phyloP scores from a whole-genome alignment of 2,329 filamentous ascomycete genomes.

The Calonectria henricotiae region DNA sequence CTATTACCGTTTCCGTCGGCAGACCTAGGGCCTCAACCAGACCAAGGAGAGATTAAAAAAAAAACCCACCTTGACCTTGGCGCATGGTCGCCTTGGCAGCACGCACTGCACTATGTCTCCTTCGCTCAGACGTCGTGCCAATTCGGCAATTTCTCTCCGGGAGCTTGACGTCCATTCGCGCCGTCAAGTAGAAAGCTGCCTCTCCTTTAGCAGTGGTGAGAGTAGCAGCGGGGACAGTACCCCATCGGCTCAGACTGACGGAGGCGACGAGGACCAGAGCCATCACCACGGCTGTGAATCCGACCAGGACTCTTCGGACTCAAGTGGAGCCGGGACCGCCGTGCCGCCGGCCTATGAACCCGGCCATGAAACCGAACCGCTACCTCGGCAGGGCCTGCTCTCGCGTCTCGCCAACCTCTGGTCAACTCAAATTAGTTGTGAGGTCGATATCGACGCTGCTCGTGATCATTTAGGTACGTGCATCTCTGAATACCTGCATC shows the following conservation, averaged over 20 bases:
- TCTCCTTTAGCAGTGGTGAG: slow-evolving; percentile 16
- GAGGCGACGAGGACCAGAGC: slow-evolving; percentile 28
- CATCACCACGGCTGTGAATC: neutral
- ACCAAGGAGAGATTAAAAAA: neutral
- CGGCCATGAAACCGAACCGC: slow-evolving; percentile 28
- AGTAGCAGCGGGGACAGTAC: slow-evolving; percentile 16
- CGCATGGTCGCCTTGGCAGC: slow-evolving; percentile 15
- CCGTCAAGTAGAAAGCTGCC: slow-evolving; percentile 2
- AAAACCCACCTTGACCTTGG: slow-evolving; percentile 5
- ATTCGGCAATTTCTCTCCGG: slow-evolving; percentile 48
- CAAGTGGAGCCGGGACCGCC: slow-evolving; percentile 47
- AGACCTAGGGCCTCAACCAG: slow-evolving; percentile 13
- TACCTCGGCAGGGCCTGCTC: slow-evolving; percentile 25
- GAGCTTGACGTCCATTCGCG: slow-evolving; percentile 38
- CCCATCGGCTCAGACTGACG: slow-evolving; percentile 7
- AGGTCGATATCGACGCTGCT: slow-evolving; percentile 47
- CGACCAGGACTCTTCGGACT: slow-evolving; percentile 34
- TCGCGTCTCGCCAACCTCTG: slow-evolving; percentile 42
- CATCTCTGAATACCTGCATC: slow-evolving; percentile 1
- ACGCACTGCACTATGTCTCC: slow-evolving; percentile 32
- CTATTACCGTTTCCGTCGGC: slow-evolving; percentile 1
- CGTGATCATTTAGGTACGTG: slow-evolving; percentile 52
- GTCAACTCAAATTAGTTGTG: slow-evolving; percentile 48
- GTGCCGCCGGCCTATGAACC: slow-evolving; percentile 44
- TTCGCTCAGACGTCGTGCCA: slow-evolving; percentile 36